Evolutionary conservation across 2,329 filamentous ascomycete genomes (phyloP), one percentile per base, ranked within the genome.

Genomic region (Blastomyces silverae): DNA sequence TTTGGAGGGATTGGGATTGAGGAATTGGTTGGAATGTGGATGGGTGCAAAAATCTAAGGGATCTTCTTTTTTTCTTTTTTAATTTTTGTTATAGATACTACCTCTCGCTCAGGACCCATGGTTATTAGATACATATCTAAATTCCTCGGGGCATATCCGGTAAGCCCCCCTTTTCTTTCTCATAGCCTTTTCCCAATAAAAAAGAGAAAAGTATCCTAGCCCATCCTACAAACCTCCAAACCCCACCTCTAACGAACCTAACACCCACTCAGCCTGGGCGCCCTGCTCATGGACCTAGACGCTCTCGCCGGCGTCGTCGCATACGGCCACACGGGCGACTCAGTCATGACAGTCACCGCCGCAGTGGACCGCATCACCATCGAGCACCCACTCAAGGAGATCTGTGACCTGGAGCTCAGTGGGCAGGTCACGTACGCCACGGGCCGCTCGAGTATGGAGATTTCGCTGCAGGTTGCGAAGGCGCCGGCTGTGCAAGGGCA

Each of bases 211-310:
- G 42, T 25, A 22, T 7, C 6, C 10, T 57, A 15, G 34, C 2
- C 34, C 34, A 37, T 11, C 34, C 8, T 37, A 11, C 34, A 37
- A 37, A 37, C 6, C 60, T 17, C 13, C 22, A 52, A 15, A 46
- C 34, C 56, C n/a, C 61, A 55, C 67, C 69, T 58, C 63, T 52
- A 13, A 56, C 11, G 7, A 56, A 56, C 31, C 31, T 56, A 56
- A 56, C n/a, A 11, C n/a, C 20, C 25, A 52, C 7, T 2, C 79
- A 87, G 80, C 63, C 80, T 92, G 8, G 89, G 89, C 0, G 87
- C 89, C 0, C 79, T 92, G 20, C 85, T 92, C 67, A 92, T 92
- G 88, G 89, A 92, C 67, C 82, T 92, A 1, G 89, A 92, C 75
- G 89, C 89, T 0, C 77, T 92, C 8, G 89, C 89, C 0, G 89